A percentile compares a stretch with the other conserved stretches of the same genome.
phyloP scores from a whole-genome alignment of 2,329 filamentous ascomycete genomes.

The Paramyrothecium roridum region DNA sequence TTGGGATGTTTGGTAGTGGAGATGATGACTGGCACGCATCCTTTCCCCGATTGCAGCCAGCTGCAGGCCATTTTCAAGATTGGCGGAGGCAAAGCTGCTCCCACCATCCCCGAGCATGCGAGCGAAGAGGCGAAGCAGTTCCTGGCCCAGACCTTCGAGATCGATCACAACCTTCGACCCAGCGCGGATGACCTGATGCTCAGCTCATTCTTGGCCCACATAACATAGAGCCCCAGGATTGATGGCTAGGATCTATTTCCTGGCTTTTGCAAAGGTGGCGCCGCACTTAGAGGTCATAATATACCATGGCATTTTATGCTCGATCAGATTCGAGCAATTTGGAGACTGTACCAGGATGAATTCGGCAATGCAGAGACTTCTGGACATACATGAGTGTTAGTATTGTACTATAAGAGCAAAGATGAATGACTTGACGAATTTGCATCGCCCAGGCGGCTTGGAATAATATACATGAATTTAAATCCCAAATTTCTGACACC shows the following conservation, averaged over 20 bases:
- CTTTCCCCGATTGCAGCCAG: slow-evolving; percentile 95
- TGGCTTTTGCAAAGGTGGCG: background rate
- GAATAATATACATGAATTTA: background rate
- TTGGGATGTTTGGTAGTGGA: slow-evolving; percentile 95
- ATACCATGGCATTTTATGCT: too few species aligned
- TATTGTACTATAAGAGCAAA: background rate
- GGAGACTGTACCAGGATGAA: background rate
- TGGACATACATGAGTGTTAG: background rate
- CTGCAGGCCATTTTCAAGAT: slow-evolving; percentile 99
- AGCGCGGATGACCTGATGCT: slow-evolving; percentile 87
- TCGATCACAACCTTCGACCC: slow-evolving; percentile 88
- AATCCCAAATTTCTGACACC: too few species aligned
- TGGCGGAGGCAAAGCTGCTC: slow-evolving; percentile 79
- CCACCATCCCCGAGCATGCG: slow-evolving; percentile 82
- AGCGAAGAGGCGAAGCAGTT: slow-evolving; percentile 83
- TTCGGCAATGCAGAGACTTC: background rate
- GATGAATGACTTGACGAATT: background rate
- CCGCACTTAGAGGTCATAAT: too few species aligned
- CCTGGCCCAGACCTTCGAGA: slow-evolving; percentile 86
- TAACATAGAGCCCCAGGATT: slow-evolving; percentile 36
- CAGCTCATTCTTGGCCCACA: slow-evolving; percentile 76
- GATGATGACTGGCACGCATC: slow-evolving; percentile 97
- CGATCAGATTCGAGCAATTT: background rate
- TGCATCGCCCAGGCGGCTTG: background rate
- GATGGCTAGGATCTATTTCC: background rate